Evolutionary conservation across 2,329 filamentous ascomycete genomes (phyloP), one percentile per base, ranked within the genome.

Genomic region (Thielaviopsis ethacetica): DNA sequence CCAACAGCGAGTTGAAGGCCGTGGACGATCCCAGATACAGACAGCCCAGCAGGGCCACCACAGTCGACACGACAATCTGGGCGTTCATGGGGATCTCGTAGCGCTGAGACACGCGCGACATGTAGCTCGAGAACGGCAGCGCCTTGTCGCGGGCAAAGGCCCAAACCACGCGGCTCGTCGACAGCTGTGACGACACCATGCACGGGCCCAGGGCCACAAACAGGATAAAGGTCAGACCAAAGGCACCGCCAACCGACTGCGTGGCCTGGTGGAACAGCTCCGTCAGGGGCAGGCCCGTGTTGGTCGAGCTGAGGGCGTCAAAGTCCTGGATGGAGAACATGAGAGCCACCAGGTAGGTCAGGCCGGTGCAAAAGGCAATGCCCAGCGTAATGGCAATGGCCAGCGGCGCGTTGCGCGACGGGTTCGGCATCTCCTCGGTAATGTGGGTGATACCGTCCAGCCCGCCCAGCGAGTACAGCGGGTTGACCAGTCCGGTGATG

Each of bases 291-390:
- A 76, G 68, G 1, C 71, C 70, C 6, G 73, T 75, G 56, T 68
- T 68, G 10, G 71, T 75, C 3, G 65, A 64, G 57, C 72, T 68
- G 0, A 80, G 68, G 1, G 68, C 69, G 49, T 69, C 65, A 55
- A 75, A 75, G 63, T 77, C 71, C 53, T 75, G 73, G 53, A 78
- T 72, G 1, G 71, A 74, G 63, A 77, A 79, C 71, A 79, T 78
- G 55, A 80, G 72, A 7, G 71, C 69, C 27, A 79, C 69, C 1
- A 76, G 68, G 63, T 77, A 79, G n/a, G 71, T 68, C 13, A 78
- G 64, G 3, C 74, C 73, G 0, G 76, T 79, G 53, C 70, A 64
- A 57, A 79, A 78, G 5, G 75, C 76, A 55, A 79, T 77, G 9
- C 62, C 66, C 15, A 79, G 68, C 0, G 76, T 76, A n/a, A 71